phyloP scores from a whole-genome alignment of 305 asterid species.

The Solanum hybrid region DNA sequence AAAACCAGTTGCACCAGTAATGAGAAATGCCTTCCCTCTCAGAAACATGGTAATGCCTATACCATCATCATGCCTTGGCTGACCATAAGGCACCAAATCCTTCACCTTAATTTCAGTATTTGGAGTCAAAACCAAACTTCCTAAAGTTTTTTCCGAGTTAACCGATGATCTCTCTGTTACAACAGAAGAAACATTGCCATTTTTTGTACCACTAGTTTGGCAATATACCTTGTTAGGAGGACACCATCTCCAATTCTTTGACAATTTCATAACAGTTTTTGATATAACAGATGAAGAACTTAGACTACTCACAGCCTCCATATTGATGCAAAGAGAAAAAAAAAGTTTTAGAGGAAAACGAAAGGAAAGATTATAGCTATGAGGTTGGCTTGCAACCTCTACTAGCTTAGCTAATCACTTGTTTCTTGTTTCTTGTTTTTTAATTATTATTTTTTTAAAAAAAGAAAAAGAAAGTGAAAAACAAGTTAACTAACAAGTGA shows the following conservation, averaged over 20 bases:
- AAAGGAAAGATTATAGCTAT: slow-evolving; percentile 22
- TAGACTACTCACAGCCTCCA: slow-evolving; percentile 72
- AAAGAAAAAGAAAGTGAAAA: slow-evolving; percentile 18
- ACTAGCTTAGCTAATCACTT: slow-evolving; percentile 26
- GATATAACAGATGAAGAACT: slow-evolving; percentile 34
- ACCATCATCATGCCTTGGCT: slow-evolving; percentile 37
- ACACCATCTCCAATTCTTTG: slow-evolving; percentile 8
- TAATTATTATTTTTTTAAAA: slow-evolving; percentile 1
- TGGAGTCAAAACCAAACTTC: slow-evolving; percentile 43
- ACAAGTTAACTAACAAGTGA: slow-evolving; percentile 46
- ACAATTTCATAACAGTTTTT: slow-evolving; percentile 1
- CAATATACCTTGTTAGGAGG: slow-evolving; percentile 26
- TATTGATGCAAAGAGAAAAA: slow-evolving; percentile 21
- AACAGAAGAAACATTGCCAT: slow-evolving; percentile 50
- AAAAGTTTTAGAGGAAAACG: slow-evolving; percentile 13
- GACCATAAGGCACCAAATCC: slow-evolving; percentile 32
- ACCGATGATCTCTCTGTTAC: slow-evolving; percentile 43
- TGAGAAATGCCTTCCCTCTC: slow-evolving; percentile 44
- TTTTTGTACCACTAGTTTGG: slow-evolving; percentile 36
- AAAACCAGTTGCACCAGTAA: slow-evolving; percentile 87
- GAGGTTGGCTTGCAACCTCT: slow-evolving; percentile 22
- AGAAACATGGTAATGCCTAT: slow-evolving; percentile 71
- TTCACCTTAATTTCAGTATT: slow-evolving; percentile 26
- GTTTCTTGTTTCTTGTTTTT: not conserved
- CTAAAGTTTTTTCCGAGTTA: slow-evolving; percentile 23